Base-by-base conservation (phyloP, 352 stramenopile species). In the Pythium phragmiticola region DNA sequence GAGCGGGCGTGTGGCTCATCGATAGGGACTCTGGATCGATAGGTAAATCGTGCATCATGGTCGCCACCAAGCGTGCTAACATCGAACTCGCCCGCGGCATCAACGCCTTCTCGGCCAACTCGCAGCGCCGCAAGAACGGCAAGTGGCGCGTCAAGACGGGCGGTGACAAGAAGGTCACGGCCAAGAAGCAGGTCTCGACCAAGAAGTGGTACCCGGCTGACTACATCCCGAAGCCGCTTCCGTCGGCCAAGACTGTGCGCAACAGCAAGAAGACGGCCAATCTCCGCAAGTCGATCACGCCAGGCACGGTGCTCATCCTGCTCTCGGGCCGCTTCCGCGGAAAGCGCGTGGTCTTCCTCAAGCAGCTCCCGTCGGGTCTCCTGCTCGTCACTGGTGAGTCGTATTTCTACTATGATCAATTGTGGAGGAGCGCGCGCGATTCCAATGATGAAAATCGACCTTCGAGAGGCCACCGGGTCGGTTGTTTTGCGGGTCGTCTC, bases 301-400 rank as follows among this genome's bases (percentile, higher is more conserved):
- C 97, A 11, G 97, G 97, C 76, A 98, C 96, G 36, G 95, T 99
- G 41, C 84, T 99, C 48, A 99, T 99, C 75, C 80, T 99, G 63
- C 84, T 99, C 16, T 95, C 94, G 41, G 97, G 97, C 60, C 93
- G 97, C 73, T 99, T 99, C 87, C 89, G 94, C 75, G 97, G 97
- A 83, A 99, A 99, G 91, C 92, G 97, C 67, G 96, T 99, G n/a
- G 96, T 99, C 33, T 99, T 98, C 81, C 84, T 99, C 26, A 99
- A 99, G 83, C 82, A 96, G 59, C 84, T 99, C 45, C 82, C 90
- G 59, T 99, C 94, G 41, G 97, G 97, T 68, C 88, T 98, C 50
- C 77, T 99, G 19, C 80, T 99, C 30, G 92, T 99, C 45, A 97
- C 93, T 39, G 97, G 67, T 73, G 47, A 41, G 67, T 68, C 21